Conservation (phyloP, 805 yeast species). For the Sporopachydermia quercuum region DNA sequence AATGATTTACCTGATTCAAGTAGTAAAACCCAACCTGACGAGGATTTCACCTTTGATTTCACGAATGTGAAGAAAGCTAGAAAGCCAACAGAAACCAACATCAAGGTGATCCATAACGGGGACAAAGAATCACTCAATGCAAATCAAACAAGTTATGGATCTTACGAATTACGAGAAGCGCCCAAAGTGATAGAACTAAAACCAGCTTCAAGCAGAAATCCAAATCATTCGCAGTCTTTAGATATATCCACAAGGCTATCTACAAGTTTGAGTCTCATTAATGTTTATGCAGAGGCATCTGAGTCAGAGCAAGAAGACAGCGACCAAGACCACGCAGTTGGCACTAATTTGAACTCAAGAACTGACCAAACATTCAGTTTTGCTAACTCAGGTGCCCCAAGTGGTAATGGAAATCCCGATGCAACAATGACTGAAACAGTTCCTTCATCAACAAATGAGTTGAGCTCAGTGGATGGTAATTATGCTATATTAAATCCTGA, state of each 20-base stretch:
- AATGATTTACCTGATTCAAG: too few relatives aligned
- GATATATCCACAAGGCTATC: neutral
- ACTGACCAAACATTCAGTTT: too few relatives aligned
- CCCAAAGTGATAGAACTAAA: neutral
- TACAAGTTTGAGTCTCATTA: neutral
- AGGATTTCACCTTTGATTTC: too few relatives aligned
- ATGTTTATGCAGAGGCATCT: slow-evolving; percentile 1
- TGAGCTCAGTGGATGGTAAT: neutral
- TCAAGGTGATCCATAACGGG: neutral
- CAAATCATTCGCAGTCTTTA: neutral
- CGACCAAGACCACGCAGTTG: too few relatives aligned
- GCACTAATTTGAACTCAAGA: too few relatives aligned
- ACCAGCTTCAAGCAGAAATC: neutral
- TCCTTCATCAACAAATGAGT: neutral
- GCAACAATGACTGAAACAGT: neutral
- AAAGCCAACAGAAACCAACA: neutral
- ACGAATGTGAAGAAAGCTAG: neutral
- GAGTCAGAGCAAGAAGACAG: neutral
- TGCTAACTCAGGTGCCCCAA: neutral
- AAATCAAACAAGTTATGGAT: neutral
- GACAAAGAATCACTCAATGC: neutral
- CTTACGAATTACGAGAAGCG: neutral
- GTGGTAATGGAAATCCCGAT: neutral
- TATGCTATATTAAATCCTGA: too few relatives aligned
- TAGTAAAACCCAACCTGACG: too few relatives aligned